A percentile compares a stretch with the other conserved stretches of the same genome.
phyloP scores from a whole-genome alignment of 495 filamentous ascomycete species.

The Penicillium turbatum region DNA sequence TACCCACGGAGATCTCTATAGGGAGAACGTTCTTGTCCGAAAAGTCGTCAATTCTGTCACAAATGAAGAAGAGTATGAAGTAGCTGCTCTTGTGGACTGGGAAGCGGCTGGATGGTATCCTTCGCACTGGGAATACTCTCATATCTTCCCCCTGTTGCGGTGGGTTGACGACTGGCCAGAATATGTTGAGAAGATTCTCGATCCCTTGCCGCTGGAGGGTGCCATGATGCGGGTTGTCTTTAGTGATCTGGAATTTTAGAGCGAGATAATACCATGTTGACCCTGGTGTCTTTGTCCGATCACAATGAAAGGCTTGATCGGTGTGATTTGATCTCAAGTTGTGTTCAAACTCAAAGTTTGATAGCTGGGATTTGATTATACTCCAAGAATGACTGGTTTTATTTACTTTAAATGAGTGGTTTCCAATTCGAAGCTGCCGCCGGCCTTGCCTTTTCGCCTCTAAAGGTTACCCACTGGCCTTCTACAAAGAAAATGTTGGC shows the following conservation, averaged over 20 bases:
- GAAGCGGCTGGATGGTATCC: constrained; percentile 48
- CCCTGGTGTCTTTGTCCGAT: neutral
- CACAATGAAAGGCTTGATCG: neutral
- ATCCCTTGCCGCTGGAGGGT: constrained; percentile 23
- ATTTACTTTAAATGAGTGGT: neutral
- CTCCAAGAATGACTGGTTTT: neutral
- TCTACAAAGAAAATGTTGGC: too few species aligned
- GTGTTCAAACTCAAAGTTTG: neutral
- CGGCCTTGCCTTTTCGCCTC: too few species aligned
- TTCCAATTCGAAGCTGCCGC: neutral
- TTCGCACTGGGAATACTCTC: constrained; percentile 47
- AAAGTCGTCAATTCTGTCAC: constrained; percentile 15
- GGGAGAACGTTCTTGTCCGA: constrained; percentile 31
- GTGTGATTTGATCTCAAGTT: neutral
- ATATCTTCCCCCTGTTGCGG: constrained; percentile 23
- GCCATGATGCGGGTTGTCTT: constrained; percentile 24
- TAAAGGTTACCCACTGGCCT: too few species aligned
- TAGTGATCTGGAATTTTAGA: constrained; percentile 21
- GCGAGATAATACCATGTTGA: neutral
- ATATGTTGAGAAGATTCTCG: constrained; percentile 24
- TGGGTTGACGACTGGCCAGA: constrained; percentile 25
- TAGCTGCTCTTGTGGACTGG: constrained; percentile 46
- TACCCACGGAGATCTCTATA: constrained; percentile 31
- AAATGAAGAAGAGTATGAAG: constrained; percentile 13
- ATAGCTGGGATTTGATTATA: neutral